Conservation (phyloP, 2,329 filamentous ascomycete genomes). For the Fusarium albosuccineum region DNA sequence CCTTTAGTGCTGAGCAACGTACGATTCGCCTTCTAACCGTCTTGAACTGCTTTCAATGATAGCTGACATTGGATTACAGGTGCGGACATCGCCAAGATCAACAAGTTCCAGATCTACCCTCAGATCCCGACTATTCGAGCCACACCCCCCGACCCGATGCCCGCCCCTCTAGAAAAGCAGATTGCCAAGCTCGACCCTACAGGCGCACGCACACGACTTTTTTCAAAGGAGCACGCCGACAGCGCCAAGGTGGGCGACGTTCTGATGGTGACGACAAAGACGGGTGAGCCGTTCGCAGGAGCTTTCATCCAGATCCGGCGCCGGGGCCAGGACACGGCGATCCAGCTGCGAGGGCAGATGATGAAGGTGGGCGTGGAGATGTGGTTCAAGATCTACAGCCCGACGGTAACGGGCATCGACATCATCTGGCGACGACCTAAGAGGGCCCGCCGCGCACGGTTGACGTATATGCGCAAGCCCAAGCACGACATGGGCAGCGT, state of each 20-base stretch:
- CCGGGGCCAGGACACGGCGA: slow-evolving; percentile 88
- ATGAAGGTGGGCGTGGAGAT: slow-evolving; percentile 93
- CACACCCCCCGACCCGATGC: slow-evolving; percentile 75
- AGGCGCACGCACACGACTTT: slow-evolving; percentile 84
- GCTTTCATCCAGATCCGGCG: slow-evolving; percentile 89
- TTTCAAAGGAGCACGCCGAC: slow-evolving; percentile 82
- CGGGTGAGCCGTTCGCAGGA: slow-evolving; percentile 88
- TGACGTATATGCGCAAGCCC: slow-evolving; percentile 92
- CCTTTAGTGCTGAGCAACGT: slow-evolving; percentile 53
- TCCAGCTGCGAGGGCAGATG: slow-evolving; percentile 87
- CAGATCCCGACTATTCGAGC: slow-evolving; percentile 67
- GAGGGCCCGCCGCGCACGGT: slow-evolving; percentile 85
- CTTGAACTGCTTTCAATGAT: neutral
- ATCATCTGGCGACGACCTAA: slow-evolving; percentile 89
- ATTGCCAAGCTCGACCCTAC: slow-evolving; percentile 84
- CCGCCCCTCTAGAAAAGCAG: slow-evolving; percentile 75
- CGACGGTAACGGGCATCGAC: slow-evolving; percentile 90
- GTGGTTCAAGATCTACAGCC: slow-evolving; percentile 97
- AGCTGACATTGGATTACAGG: slow-evolving; percentile 44
- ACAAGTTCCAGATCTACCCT: slow-evolving; percentile 66
- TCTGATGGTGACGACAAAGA: slow-evolving; percentile 85
- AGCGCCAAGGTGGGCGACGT: slow-evolving; percentile 89
- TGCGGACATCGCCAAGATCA: slow-evolving; percentile 51
- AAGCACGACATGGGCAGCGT: slow-evolving; percentile 91
- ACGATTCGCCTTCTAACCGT: slow-evolving; percentile 33